Evolutionary conservation across 106 monocot genomes (phyloP).

Genomic region (Apostasia shenzhenica): DNA sequence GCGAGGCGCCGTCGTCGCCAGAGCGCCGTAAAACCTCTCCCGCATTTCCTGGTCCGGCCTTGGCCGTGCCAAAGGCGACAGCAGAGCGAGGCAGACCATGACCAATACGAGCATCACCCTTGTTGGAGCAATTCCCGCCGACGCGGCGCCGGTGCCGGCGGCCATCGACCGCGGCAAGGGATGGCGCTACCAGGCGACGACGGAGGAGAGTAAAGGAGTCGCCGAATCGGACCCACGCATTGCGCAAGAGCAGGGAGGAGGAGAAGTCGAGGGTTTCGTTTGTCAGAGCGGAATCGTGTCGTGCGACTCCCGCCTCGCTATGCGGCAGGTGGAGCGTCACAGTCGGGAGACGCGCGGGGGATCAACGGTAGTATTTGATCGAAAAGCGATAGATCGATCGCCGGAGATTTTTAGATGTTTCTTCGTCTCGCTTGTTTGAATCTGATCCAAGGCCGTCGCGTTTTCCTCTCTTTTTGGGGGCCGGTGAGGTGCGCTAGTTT

Average conservation of each 20-base stretch:
- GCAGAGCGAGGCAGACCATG: conserved; percentile 3
- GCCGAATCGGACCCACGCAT: background rate
- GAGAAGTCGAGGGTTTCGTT: background rate
- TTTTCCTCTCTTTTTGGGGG: no score
- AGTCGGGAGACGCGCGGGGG: no score
- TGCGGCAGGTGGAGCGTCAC: no score
- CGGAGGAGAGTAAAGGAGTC: background rate
- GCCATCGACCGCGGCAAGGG: background rate
- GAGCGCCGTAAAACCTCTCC: conserved; percentile 77
- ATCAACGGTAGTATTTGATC: no score
- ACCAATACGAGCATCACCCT: background rate
- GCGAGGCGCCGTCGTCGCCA: conserved; percentile 17
- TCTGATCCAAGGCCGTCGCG: no score
- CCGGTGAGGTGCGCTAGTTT: no score
- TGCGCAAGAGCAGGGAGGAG: background rate
- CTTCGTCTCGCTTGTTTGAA: no score
- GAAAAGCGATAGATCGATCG: no score
- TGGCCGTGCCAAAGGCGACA: conserved; percentile 13
- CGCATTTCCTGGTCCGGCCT: conserved; percentile 87
- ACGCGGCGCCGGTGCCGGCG: background rate
- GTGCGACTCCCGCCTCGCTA: no score
- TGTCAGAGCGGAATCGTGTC: no score
- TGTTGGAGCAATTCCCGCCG: no score
- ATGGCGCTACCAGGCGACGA: background rate
- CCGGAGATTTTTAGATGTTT: no score